Conservation (phyloP, 805 yeast genomes). For the Candida takata region DNA sequence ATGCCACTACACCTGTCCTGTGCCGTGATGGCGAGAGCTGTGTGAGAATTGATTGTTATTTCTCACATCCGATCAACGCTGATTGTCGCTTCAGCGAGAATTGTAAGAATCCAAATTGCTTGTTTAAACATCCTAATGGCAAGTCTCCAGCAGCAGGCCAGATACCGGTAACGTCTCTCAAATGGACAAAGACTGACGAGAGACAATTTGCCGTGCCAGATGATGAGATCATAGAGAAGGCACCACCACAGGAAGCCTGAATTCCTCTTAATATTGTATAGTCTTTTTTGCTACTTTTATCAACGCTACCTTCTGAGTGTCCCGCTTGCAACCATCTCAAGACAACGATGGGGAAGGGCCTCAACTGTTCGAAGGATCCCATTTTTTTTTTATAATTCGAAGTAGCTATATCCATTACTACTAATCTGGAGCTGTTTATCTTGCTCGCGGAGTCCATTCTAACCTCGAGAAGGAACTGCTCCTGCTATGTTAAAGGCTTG, state of each 20-base stretch:
- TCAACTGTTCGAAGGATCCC: background rate
- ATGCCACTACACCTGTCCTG: slow-evolving; percentile 62
- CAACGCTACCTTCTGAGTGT: slow-evolving; percentile 1
- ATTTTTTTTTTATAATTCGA: too few relatives aligned
- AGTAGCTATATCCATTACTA: too few relatives aligned
- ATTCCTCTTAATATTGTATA: background rate
- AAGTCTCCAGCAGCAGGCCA: slow-evolving; percentile 30
- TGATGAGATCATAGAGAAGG: slow-evolving; percentile 63
- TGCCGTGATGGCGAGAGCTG: slow-evolving; percentile 83
- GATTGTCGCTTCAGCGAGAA: slow-evolving; percentile 73
- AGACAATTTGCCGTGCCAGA: slow-evolving; percentile 77
- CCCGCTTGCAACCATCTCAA: background rate
- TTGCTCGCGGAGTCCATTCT: too few relatives aligned
- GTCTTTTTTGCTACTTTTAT: background rate
- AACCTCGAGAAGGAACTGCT: too few relatives aligned
- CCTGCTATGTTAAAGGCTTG: too few relatives aligned
- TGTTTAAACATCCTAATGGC: slow-evolving; percentile 79
- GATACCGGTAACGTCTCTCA: slow-evolving; percentile 11
- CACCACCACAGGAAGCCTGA: slow-evolving; percentile 40
- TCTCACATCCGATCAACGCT: slow-evolving; percentile 74
- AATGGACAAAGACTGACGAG: slow-evolving; percentile 39
- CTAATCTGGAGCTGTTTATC: too few relatives aligned
- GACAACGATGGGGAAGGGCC: background rate
- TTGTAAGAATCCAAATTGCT: slow-evolving; percentile 67
- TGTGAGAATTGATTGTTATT: slow-evolving; percentile 72